These are phyloP conservation scores for Amborella trichopoda DNA, from an alignment of 164 flowering plant genomes.

Conservation along the genomic window DNA sequence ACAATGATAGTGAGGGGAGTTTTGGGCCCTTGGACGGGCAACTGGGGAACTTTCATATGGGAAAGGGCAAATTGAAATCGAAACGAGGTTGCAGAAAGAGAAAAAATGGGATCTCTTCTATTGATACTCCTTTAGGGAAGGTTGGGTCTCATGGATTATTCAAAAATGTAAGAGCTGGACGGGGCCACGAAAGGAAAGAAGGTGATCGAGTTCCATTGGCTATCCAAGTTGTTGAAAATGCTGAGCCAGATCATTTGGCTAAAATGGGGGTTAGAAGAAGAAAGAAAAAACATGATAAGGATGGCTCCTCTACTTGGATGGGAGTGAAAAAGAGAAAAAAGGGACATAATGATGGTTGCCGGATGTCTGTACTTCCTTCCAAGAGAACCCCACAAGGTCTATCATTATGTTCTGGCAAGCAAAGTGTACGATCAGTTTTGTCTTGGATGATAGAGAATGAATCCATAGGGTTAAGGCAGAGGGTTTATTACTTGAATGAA, in stretches of 20 bases:
- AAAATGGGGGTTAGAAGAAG: neutral
- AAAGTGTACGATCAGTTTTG: constrained; percentile 38
- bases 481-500: constrained; percentile 29
- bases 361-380: constrained; percentile 27
- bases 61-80: constrained; percentile 1
- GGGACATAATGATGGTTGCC: constrained; percentile 1
- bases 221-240: neutral
- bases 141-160: constrained; percentile 1
- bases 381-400: constrained; percentile 33
- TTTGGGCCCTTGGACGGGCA: constrained; percentile 1
- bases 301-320: neutral
- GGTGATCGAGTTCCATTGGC: too few species aligned
- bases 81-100: constrained; percentile 10
- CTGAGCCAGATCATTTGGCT: constrained; percentile 5
- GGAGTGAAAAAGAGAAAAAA: constrained; percentile 15
- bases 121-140: constrained; percentile 3
- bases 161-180: too few species aligned
- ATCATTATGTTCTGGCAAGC: constrained; percentile 15
- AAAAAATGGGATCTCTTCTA: constrained; percentile 3
- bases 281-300: neutral
- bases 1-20: constrained; percentile 2
- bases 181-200: too few species aligned
- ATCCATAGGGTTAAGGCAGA: constrained; percentile 47
- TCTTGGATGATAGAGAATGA: constrained; percentile 81
- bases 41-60: constrained; percentile 2